A percentile compares a stretch with the other conserved stretches of the same genome.
Conservation (phyloP, 306 rosid species). For the Prunus padus region DNA sequence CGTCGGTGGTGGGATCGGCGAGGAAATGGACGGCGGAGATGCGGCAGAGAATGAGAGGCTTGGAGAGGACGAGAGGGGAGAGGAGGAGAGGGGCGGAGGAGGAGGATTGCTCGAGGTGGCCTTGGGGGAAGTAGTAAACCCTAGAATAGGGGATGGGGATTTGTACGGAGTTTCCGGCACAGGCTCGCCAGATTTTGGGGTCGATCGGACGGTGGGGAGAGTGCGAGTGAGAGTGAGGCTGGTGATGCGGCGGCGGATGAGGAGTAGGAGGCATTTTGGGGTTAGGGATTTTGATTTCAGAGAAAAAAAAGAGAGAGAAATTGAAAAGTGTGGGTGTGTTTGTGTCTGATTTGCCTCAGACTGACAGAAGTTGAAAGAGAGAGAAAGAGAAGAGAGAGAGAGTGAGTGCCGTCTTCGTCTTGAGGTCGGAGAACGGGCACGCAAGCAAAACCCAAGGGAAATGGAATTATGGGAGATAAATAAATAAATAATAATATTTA, state of each 20-base stretch:
- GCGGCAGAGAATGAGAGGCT: slow-evolving; percentile 41
- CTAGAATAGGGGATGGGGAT: slow-evolving; percentile 55
- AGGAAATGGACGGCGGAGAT: slow-evolving; percentile 34
- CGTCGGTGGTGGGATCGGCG: slow-evolving; percentile 60
- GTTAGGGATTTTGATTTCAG: slow-evolving; percentile 6
- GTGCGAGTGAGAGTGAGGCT: background rate
- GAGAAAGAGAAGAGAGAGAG: background rate
- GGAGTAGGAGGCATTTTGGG: slow-evolving; percentile 27
- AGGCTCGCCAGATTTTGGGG: slow-evolving; percentile 58
- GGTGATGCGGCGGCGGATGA: background rate
- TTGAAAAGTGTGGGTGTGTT: background rate
- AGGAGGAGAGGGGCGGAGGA: slow-evolving; percentile 38
- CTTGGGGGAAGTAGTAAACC: slow-evolving; percentile 84
- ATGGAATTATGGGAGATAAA: background rate
- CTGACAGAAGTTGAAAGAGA: background rate
- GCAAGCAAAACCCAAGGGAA: slow-evolving; percentile 10
- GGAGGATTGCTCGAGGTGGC: slow-evolving; percentile 62
- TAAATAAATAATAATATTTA: background rate
- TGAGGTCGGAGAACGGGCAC: slow-evolving; percentile 42
- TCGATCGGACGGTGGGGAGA: slow-evolving; percentile 25
- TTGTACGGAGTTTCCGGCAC: slow-evolving; percentile 49
- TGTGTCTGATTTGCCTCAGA: slow-evolving; percentile 5
- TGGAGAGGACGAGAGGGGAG: slow-evolving; percentile 27
- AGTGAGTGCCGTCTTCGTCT: slow-evolving; percentile 21
- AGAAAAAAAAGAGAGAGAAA: background rate